Evolutionary conservation across 768 basidiomycete species (phyloP).

Genomic region (Hericium coralloides): DNA sequence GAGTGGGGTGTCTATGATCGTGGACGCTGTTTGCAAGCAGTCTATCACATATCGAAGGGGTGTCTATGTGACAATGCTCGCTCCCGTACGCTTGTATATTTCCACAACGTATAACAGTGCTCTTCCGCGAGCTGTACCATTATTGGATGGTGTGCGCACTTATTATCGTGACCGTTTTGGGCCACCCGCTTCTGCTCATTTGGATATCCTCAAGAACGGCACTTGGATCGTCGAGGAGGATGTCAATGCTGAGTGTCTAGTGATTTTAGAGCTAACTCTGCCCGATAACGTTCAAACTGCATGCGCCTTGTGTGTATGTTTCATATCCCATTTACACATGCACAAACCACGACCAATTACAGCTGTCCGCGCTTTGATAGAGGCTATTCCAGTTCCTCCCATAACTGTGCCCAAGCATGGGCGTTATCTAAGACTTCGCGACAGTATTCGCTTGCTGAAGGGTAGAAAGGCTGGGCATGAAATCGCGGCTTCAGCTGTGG

Average conservation of each 20-base stretch:
- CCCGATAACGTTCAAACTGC: slow-evolving; percentile 20
- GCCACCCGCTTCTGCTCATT: no score
- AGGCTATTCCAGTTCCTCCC: no score
- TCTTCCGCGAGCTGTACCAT: background rate
- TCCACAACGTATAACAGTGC: background rate
- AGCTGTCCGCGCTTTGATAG: no score
- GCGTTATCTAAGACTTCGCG: no score
- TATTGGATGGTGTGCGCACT: background rate
- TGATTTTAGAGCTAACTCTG: background rate
- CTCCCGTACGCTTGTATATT: background rate
- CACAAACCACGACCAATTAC: no score
- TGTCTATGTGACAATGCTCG: background rate
- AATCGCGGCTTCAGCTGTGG: no score
- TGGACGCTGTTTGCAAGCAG: background rate
- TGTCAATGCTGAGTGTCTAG: background rate
- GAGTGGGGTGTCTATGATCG: background rate
- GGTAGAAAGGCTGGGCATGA: no score
- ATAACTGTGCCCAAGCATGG: no score
- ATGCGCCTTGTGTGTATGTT: no score
- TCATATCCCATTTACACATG: no score
- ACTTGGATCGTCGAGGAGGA: background rate
- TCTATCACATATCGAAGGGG: background rate
- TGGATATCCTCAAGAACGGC: background rate
- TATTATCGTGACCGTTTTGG: background rate
- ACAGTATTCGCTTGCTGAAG: no score